Percentiles rank a stretch among this genome's conserved stretches.
Evolutionary conservation across 257 asterid genomes (phyloP).

Genomic region (Mitragyna speciosa): DNA sequence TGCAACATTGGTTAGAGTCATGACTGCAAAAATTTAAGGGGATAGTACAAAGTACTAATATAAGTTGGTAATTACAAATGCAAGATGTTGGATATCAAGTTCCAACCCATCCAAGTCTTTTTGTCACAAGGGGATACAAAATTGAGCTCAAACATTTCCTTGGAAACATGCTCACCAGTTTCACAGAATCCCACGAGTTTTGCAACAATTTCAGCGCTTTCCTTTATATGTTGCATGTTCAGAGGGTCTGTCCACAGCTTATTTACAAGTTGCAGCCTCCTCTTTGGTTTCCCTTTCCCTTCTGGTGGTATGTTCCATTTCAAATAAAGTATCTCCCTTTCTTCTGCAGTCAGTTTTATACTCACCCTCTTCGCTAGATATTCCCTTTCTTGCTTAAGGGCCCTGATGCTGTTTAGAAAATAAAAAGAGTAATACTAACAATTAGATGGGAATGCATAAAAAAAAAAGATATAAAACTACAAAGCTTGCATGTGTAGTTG

Average conservation of each 20-base stretch:
- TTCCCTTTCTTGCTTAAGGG: conserved; percentile 92
- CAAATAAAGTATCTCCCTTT: conserved; percentile 73
- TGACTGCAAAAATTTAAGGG: not conserved
- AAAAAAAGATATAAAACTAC: not conserved
- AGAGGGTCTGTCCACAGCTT: conserved; percentile 89
- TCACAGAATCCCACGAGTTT: conserved; percentile 93
- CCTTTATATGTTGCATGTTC: conserved; percentile 69
- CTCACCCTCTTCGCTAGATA: conserved; percentile 83
- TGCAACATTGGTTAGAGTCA: not conserved
- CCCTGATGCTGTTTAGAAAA: conserved; percentile 61
- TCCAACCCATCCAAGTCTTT: conserved; percentile 91
- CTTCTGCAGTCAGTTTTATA: conserved; percentile 65
- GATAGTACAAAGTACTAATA: not conserved
- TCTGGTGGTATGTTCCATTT: conserved; percentile 85
- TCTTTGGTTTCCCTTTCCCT: conserved; percentile 71
- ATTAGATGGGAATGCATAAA: not conserved
- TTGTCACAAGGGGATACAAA: conserved; percentile 78
- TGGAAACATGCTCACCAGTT: conserved; percentile 60
- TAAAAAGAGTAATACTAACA: not conserved
- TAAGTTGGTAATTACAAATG: conserved; percentile 42
- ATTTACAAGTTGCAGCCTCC: conserved; percentile 74
- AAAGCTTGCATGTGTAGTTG: too few species aligned
- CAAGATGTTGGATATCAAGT: conserved; percentile 66
- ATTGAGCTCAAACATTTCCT: conserved; percentile 88
- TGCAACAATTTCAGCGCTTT: conserved; percentile 90